phyloP scores from a whole-genome alignment of 2,329 filamentous ascomycete species.

The Pseudopithomyces chartarum region DNA sequence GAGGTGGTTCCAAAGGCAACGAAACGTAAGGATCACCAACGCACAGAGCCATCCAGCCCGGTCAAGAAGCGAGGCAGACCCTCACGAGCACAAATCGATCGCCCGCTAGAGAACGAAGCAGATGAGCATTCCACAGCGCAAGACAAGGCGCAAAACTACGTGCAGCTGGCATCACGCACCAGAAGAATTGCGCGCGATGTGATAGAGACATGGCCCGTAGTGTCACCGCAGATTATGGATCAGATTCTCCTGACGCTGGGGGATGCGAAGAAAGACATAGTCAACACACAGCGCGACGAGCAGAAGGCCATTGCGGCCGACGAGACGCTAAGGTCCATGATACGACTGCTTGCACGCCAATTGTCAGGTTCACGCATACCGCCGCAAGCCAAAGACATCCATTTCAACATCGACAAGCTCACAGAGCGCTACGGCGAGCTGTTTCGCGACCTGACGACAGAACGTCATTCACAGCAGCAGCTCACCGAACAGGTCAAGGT shows the following conservation, averaged over 20 bases:
- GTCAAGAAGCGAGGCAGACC: neutral
- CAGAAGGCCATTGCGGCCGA: constrained; percentile 58
- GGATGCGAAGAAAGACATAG: constrained; percentile 65
- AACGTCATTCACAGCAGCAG: constrained; percentile 66
- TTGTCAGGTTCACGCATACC: constrained; percentile 70
- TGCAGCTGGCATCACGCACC: constrained; percentile 41
- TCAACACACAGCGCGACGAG: constrained; percentile 59
- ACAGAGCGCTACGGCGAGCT: constrained; percentile 59
- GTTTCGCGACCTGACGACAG: constrained; percentile 61
- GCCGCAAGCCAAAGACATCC: constrained; percentile 55
- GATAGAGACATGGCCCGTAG: constrained; percentile 57
- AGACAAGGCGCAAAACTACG: constrained; percentile 28
- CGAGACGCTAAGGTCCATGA: constrained; percentile 60
- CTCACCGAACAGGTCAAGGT: constrained; percentile 62
- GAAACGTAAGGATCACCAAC: neutral
- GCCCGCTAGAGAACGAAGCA: constrained; percentile 13
- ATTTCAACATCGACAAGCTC: constrained; percentile 69
- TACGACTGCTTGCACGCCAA: constrained; percentile 62
- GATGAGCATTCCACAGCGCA: constrained; percentile 27
- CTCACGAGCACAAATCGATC: neutral
- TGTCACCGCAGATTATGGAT: constrained; percentile 60
- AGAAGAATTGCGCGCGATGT: constrained; percentile 43
- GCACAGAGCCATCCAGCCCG: neutral
- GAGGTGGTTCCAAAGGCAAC: constrained; percentile 1
- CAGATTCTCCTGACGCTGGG: constrained; percentile 62